These are phyloP conservation scores for Xylaria curta DNA, from an alignment of 495 filamentous ascomycete genomes.

Conservation along the genomic window DNA sequence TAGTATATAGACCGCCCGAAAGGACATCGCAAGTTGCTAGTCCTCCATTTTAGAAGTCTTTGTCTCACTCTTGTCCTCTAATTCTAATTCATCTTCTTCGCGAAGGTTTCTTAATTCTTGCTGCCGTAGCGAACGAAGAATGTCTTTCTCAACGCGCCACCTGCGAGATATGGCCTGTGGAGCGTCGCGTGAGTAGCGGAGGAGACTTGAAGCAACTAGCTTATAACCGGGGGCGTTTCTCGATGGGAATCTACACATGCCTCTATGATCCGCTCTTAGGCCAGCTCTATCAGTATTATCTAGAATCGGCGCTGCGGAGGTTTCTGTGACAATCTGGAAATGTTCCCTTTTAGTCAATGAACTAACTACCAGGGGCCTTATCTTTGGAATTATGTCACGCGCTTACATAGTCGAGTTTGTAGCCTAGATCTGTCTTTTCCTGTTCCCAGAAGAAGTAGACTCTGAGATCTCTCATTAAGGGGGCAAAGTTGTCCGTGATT, in stretches of 20 bases:
- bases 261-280: constrained; percentile 36
- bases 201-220: constrained; percentile 10
- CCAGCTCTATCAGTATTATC: constrained; percentile 43
- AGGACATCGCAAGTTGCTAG: neutral
- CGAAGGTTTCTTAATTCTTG: constrained; percentile 6
- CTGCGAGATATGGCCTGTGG: constrained; percentile 7
- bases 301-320: constrained; percentile 46
- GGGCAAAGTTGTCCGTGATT: constrained; percentile 52
- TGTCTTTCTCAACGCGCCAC: constrained; percentile 11
- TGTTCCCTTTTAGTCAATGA: neutral
- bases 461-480: constrained; percentile 49
- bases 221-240: constrained; percentile 20
- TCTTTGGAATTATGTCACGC: neutral
- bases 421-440: constrained; percentile 43
- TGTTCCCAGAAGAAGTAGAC: constrained; percentile 56
- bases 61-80: neutral
- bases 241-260: constrained; percentile 19
- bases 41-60: neutral
- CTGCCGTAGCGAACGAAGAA: constrained; percentile 4
- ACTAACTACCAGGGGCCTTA: neutral
- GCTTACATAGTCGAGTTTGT: constrained; percentile 38
- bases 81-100: constrained; percentile 6
- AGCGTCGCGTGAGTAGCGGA: constrained; percentile 21
- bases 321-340: constrained; percentile 38
- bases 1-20: neutral